Base-by-base conservation (phyloP, 805 yeast species). In the Millerago galiae region DNA sequence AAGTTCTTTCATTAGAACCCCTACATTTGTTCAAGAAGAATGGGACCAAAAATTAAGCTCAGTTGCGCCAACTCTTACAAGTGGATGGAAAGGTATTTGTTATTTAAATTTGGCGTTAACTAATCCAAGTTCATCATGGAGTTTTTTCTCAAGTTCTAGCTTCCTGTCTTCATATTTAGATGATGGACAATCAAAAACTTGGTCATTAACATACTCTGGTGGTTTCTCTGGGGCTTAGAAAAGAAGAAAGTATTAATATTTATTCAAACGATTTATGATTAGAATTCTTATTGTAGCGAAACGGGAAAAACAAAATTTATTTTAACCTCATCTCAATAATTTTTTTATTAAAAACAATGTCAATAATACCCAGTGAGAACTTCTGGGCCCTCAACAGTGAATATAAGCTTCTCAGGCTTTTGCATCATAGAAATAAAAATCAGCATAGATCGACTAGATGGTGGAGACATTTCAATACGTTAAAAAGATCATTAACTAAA, bases 151-250 rank as follows among this genome's bases (percentile, higher is more conserved):
- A 2, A 57, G 74, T 28, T 51, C 66, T 6, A 66, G 64, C 42
- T 89, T 86, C 72, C 57, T 67, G 35, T 64, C 66, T n/a, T 53
- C 60, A 4, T 73, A 71, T 49, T 74, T 90, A 37, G 97, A 90
- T 55, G 76, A 77, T 44, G 97, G 97, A 2, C 91, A 88, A 71
- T 80, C 91, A 24, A 66, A 80, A 48, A 83, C 96, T 0, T 89
- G 96, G 95, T 81, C 90, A 11, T 67, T 89, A 48, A 79, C 95
- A 0, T 85, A 75, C 50, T 71, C 86, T 36, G 95, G 81, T 30
- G 61, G 59, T 2, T 56, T 56, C 41, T 50, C 56, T 11, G 36
- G 38, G 33, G 16, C 17, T 14, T 38, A 14, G 14, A 13, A 7
- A n/a, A n/a, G 31, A 7, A 4, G 14, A 10, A 29, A 8, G 7